phyloP scores from a whole-genome alignment of 139 green algal species.

The Nannochloris sp. region DNA sequence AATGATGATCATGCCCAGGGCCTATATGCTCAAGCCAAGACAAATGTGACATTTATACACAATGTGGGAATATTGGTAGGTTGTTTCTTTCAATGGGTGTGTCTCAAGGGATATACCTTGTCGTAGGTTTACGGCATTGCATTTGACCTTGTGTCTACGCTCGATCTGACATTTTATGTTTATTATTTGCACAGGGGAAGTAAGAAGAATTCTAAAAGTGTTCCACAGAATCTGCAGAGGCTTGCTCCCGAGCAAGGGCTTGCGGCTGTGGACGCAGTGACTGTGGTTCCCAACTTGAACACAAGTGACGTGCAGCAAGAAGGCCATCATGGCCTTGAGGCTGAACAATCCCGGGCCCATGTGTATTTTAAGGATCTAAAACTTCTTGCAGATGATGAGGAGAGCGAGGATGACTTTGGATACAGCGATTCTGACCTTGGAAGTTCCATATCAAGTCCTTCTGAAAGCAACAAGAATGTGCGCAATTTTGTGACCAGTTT shows the following conservation, averaged over 20 bases:
- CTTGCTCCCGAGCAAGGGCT: constrained; percentile 4
- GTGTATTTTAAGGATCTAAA: constrained; percentile 46
- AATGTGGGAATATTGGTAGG: constrained; percentile 9
- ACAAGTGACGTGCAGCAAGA: neutral
- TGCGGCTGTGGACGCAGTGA: constrained; percentile 8
- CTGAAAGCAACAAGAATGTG: too few relatives aligned
- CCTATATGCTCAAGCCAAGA: neutral
- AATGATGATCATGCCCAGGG: too few relatives aligned
- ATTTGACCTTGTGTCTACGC: too few relatives aligned
- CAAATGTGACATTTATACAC: neutral
- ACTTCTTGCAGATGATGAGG: constrained; percentile 19
- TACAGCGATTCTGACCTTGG: too few relatives aligned
- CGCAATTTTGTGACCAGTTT: too few relatives aligned
- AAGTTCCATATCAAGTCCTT: too few relatives aligned
- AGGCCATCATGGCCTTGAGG: neutral
- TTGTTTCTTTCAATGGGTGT: too few relatives aligned
- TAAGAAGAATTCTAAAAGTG: constrained; percentile 10
- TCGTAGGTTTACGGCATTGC: too few relatives aligned
- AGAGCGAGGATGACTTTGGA: constrained; percentile 8
- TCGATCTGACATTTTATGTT: neutral
- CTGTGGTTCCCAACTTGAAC: constrained; percentile 4
- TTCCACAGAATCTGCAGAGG: neutral
- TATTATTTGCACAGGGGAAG: neutral
- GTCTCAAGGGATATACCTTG: too few relatives aligned
- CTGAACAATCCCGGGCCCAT: constrained; percentile 1